A percentile compares a stretch with the other conserved stretches of the same genome.
phyloP scores from a whole-genome alignment of 2,329 filamentous ascomycete species.

The Botryotinia narcissicola region DNA sequence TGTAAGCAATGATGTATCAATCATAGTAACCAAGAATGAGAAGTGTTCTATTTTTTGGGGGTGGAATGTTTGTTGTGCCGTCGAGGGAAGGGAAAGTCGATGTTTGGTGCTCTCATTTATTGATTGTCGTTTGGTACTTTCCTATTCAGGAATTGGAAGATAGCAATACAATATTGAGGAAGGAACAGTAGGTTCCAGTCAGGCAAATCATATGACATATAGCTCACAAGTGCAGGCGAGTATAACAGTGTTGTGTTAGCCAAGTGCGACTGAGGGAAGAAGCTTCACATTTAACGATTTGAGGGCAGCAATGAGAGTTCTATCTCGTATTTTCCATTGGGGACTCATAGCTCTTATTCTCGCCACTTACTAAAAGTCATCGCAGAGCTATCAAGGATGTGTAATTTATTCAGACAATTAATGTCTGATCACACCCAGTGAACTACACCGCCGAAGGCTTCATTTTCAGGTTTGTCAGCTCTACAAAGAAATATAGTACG shows the following conservation, averaged over 20 bases:
- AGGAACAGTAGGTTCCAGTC: not conserved
- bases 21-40: not conserved
- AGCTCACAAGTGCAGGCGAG: not conserved
- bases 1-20: not conserved
- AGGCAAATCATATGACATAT: accelerated
- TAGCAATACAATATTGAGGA: not conserved
- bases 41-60: not conserved
- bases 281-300: no score
- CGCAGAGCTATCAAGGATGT: not conserved
- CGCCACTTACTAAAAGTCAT: no score
- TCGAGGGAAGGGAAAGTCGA: not conserved
- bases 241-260: not conserved
- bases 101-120: not conserved
- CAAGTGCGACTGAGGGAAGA: not conserved
- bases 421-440: not conserved
- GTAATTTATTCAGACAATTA: no score
- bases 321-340: not conserved
- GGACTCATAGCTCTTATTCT: not conserved
- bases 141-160: not conserved
- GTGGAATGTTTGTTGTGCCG: not conserved
- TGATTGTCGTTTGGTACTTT: not conserved
- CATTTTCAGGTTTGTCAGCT: not conserved
- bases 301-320: not conserved
- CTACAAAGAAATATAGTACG: no score
- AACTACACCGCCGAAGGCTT: not conserved